Conservation (phyloP, 495 filamentous ascomycete species). For the Trichoderma reesei region DNA sequence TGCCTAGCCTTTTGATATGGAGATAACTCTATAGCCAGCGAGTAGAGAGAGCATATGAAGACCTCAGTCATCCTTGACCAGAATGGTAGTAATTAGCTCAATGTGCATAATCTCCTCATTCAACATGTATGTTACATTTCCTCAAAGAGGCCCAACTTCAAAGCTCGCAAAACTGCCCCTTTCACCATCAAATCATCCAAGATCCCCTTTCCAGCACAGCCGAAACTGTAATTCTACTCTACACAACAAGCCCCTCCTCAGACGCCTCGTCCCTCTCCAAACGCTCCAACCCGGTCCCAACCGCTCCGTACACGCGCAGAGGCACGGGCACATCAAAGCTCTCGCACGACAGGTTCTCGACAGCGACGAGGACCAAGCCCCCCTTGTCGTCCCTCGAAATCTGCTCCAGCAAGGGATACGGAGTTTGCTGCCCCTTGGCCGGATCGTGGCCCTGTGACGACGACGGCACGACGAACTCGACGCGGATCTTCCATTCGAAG, state of each 20-base stretch:
- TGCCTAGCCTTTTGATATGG: too few relatives aligned
- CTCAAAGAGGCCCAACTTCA: background rate
- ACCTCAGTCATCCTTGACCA: too few relatives aligned
- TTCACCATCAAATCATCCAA: background rate
- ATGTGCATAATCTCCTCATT: background rate
- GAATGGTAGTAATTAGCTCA: too few relatives aligned
- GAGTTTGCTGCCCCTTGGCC: slow-evolving; percentile 7
- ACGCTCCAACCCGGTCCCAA: slow-evolving; percentile 34
- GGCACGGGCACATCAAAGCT: slow-evolving; percentile 85
- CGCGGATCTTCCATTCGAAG: slow-evolving; percentile 72
- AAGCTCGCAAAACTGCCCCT: background rate
- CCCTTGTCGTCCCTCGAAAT: slow-evolving; percentile 64
- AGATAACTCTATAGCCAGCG: too few relatives aligned
- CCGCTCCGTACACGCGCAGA: slow-evolving; percentile 69
- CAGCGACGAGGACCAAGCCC: slow-evolving; percentile 52
- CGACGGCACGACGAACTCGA: slow-evolving; percentile 71
- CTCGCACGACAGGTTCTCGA: slow-evolving; percentile 70
- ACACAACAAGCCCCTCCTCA: slow-evolving; percentile 41
- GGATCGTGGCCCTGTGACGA: slow-evolving; percentile 24
- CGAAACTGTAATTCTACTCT: background rate
- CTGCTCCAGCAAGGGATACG: slow-evolving; percentile 46
- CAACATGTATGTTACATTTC: background rate
- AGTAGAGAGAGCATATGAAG: too few relatives aligned
- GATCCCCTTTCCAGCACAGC: background rate
- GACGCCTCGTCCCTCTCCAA: slow-evolving; percentile 38